Evolutionary conservation across 257 asterid genomes (phyloP), one percentile per base, ranked within the genome.

Genomic region (Lycium barbarum): DNA sequence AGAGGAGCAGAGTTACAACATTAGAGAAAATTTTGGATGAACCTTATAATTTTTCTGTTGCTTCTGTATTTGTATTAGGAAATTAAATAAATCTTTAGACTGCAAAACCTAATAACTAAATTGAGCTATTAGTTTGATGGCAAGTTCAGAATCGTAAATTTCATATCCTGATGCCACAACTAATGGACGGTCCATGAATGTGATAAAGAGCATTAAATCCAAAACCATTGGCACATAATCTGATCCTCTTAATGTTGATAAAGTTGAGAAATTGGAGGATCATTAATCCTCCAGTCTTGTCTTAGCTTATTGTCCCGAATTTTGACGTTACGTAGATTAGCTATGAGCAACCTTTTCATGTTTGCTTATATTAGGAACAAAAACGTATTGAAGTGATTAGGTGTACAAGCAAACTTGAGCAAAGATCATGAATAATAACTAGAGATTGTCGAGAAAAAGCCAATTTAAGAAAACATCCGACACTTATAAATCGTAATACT

Each of bases 261-360:
- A 73, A 73, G 11, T 5, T 73, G 40, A 47, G n/a, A 47, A 73
- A 20, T 20, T 7, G 6, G 5, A 45, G 14, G 47, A 11, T 73
- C 43, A 47, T 20, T 73, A 7, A 20, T 47, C 81, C 61, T 73
- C 59, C 10, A 47, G 81, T 73, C 40, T 73, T 73, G 58, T 73
- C 80, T 20, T 11, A 73, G 80, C n/a, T 45, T 45, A 47, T 72
- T 72, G 58, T 72, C 80, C 33, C 58, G 13, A n/a, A 73, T 20
- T 10, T 45, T 20, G 59, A 73, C 40, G 80, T 47, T 47, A 45
- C 36, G 59, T 47, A 10, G 61, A 73, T 73, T 5, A 73, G 59
- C 38, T 20, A 20, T 11, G 80, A 73, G 40, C n/a, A 73, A 45
- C 45, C 80, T 73, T 73, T 47, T 47, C 80, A 47, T 73, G 80